phyloP scores from a whole-genome alignment of 352 stramenopile species.

The Globisporangium recalcitrans region DNA sequence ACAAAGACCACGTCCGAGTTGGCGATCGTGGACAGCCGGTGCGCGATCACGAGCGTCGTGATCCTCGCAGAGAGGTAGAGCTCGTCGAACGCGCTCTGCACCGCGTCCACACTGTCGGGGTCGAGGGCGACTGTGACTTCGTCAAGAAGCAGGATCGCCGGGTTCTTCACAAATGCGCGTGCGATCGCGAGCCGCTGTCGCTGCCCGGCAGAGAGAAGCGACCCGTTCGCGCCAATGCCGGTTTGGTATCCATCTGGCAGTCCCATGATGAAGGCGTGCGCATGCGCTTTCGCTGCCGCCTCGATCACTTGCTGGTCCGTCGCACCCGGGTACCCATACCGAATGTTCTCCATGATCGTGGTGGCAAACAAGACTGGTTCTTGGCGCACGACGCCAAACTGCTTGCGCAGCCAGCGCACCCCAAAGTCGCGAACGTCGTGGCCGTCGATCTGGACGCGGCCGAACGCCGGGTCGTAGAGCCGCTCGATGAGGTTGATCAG shows the following conservation, averaged over 20 bases:
- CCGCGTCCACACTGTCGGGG: constrained; percentile 39
- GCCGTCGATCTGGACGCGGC: constrained; percentile 19
- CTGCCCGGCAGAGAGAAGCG: constrained; percentile 28
- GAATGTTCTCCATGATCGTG: constrained; percentile 29
- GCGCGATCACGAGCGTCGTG: constrained; percentile 88
- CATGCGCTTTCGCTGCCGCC: constrained; percentile 14
- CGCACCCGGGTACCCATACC: constrained; percentile 5
- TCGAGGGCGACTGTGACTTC: constrained; percentile 75
- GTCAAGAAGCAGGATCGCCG: constrained; percentile 70
- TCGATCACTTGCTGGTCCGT: constrained; percentile 10
- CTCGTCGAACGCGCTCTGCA: constrained; percentile 79
- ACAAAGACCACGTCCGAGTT: constrained; percentile 59
- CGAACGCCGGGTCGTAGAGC: constrained; percentile 79
- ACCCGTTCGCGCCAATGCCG: constrained; percentile 69
- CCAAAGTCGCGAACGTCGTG: constrained; percentile 44
- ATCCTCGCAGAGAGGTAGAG: constrained; percentile 24
- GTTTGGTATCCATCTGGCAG: constrained; percentile 85
- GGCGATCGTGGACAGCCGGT: constrained; percentile 70
- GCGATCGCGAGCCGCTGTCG: constrained; percentile 74
- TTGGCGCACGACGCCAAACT: constrained; percentile 90
- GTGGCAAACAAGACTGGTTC: constrained; percentile 28
- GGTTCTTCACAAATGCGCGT: constrained; percentile 73
- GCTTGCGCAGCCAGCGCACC: constrained; percentile 62
- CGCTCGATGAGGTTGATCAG: constrained; percentile 83
- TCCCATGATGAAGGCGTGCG: constrained; percentile 53